Base-by-base conservation (phyloP, 768 basidiomycete genomes). In the Pulveroboletus sp. region DNA sequence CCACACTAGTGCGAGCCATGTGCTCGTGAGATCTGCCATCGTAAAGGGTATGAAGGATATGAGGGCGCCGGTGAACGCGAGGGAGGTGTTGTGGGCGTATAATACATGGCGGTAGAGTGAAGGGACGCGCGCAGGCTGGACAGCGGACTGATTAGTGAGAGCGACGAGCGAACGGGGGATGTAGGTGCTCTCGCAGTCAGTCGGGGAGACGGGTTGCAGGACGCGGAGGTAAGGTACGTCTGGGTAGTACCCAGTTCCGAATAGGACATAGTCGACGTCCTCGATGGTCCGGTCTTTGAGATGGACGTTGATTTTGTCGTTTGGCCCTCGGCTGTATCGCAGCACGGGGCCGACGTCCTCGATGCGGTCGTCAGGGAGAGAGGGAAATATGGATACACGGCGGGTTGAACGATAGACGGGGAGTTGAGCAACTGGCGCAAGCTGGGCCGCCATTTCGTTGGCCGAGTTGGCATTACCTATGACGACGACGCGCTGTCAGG, bases 381-480 rank as follows among this genome's bases (percentile, higher is more conserved):
- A 68, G 2, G 71, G 69, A 43, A 74, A 75, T 54, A 76, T 66
- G 7, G 70, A 69, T 11, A 69, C 63, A 0, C 74, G 69, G 2
- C 78, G 75, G 21, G 72, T 69, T 12, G 74, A 76, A 38, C 78
- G 74, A 52, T 74, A 75, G 0, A 79, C 68, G 5, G 79, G 77
- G 1, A 62, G 50, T 31, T 63, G 51, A 1, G 69, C 69, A 13
- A 77, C 60, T 0, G 68, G 47, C 0, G 68, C 69, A 0, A 79
- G 65, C 31, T 78, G 76, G 2, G 74, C 71, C 1, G 75, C 74
- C 33, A 80, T 75, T 41, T 80, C 79, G 53, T 80, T 80, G 31
- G 71, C 68, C 2, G 78, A 79, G 42, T 79, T 76, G 17, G 75
- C 79, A 20, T 79, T 79, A 11, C 75, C 79, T 4, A 80, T 59